These are phyloP conservation scores for Brachypodium distachyon DNA, from an alignment of 202 grass and related monocot genomes.

Conservation along the genomic window DNA sequence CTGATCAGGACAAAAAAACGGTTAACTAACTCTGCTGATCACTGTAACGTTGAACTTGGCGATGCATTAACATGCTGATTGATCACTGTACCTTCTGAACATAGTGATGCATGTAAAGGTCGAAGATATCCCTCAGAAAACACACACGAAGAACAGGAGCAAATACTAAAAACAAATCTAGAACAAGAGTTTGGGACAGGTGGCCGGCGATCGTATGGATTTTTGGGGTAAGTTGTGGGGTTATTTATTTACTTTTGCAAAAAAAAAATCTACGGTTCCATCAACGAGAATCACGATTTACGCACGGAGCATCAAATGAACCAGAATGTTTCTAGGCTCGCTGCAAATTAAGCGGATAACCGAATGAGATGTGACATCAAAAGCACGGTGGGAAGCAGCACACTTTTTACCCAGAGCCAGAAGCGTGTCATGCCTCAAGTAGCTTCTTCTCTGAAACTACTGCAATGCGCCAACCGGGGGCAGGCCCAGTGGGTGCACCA, in stretches of 20 bases:
- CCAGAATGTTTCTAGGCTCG: background rate
- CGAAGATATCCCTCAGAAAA: background rate
- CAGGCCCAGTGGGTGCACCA: conserved; percentile 83
- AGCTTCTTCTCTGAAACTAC: background rate
- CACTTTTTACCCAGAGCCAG: background rate
- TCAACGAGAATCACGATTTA: background rate
- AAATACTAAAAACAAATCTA: too few relatives aligned
- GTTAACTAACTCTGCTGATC: conserved; percentile 4
- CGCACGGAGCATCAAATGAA: background rate
- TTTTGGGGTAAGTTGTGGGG: too few relatives aligned
- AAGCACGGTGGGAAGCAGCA: background rate
- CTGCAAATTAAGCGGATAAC: background rate
- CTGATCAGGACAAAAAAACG: background rate
- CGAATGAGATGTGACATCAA: background rate
- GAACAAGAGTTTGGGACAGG: too few relatives aligned
- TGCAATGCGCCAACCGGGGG: background rate
- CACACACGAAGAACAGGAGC: background rate
- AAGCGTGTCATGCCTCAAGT: conserved; percentile 13
- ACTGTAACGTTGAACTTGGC: background rate
- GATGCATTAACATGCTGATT: too few relatives aligned
- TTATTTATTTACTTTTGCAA: too few relatives aligned
- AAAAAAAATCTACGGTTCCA: too few relatives aligned
- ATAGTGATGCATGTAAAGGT: too few relatives aligned
- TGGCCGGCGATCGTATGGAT: too few relatives aligned
- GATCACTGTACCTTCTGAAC: too few relatives aligned